phyloP scores from a whole-genome alignment of 2,329 filamentous ascomycete species.

The Chrysosporium keratinophilum region DNA sequence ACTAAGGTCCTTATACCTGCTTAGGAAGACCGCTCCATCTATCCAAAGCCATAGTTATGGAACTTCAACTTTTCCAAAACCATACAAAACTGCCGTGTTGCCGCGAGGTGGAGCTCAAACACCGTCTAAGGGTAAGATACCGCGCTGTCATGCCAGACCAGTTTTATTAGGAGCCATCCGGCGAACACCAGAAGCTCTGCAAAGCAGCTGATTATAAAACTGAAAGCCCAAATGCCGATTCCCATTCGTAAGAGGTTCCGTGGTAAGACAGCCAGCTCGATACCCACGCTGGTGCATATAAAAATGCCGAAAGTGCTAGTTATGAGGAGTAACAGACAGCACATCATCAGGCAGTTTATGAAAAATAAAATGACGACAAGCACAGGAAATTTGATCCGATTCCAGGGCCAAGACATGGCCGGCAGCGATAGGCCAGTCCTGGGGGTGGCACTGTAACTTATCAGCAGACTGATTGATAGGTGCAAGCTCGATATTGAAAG shows the following conservation, averaged over 20 bases:
- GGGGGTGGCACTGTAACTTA: background rate
- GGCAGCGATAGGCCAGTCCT: background rate
- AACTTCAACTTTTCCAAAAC: too few species aligned
- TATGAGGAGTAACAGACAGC: background rate
- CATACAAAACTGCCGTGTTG: background rate
- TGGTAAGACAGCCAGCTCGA: background rate
- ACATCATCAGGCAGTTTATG: background rate
- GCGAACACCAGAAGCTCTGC: conserved; percentile 8
- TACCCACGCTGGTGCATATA: background rate
- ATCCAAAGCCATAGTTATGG: too few species aligned
- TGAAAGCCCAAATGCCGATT: conserved; percentile 3
- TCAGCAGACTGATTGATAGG: background rate
- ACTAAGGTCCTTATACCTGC: background rate
- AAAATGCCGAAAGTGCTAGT: background rate
- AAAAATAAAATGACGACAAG: background rate
- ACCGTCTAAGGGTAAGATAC: conserved; percentile 2
- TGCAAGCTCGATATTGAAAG: background rate
- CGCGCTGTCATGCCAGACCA: background rate
- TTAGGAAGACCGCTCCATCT: background rate
- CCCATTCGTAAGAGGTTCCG: background rate
- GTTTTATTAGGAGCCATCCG: background rate
- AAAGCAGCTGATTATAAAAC: conserved; percentile 9
- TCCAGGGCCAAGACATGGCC: background rate
- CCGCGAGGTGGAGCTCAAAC: background rate
- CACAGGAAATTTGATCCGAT: background rate